These are phyloP conservation scores for Cryphonectria naterciae DNA, from an alignment of 2,329 filamentous ascomycete species.

Conservation along the genomic window DNA sequence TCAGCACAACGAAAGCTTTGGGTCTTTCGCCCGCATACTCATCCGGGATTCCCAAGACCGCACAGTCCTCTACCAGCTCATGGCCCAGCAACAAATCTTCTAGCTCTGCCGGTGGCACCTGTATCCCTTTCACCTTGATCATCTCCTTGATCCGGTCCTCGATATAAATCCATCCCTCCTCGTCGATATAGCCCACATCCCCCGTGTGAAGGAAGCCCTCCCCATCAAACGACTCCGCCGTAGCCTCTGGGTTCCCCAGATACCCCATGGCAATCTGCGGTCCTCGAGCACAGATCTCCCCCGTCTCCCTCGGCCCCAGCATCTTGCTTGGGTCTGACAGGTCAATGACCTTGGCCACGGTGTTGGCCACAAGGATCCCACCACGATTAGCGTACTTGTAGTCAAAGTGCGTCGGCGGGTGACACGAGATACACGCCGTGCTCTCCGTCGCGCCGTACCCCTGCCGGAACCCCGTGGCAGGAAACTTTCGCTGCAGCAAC, in stretches of 20 bases:
- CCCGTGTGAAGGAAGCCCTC: slow-evolving; percentile 64
- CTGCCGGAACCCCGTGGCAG: slow-evolving; percentile 63
- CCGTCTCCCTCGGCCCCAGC: slow-evolving; percentile 53
- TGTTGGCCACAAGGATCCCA: slow-evolving; percentile 60
- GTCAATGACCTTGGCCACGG: slow-evolving; percentile 62
- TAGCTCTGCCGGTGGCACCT: slow-evolving; percentile 39
- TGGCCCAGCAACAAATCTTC: slow-evolving; percentile 37
- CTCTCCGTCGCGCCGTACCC: slow-evolving; percentile 72
- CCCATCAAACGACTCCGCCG: slow-evolving; percentile 53
- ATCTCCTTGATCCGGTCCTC: slow-evolving; percentile 67
- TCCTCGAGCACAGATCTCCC: slow-evolving; percentile 47
- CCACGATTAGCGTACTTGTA: slow-evolving; percentile 62
- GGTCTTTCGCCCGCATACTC: slow-evolving; percentile 61
- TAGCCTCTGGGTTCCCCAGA: slow-evolving; percentile 46
- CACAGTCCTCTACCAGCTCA: slow-evolving; percentile 56
- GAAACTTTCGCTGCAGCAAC: slow-evolving; percentile 59
- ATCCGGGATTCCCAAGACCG: slow-evolving; percentile 59
- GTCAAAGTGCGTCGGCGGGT: slow-evolving; percentile 57
- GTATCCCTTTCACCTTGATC: slow-evolving; percentile 40
- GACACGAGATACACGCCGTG: slow-evolving; percentile 64
- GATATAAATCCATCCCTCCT: slow-evolving; percentile 60
- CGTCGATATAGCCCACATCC: slow-evolving; percentile 59
- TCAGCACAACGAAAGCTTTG: slow-evolving; percentile 61
- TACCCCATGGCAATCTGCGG: slow-evolving; percentile 56
- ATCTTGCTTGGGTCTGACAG: slow-evolving; percentile 54